Evolutionary conservation across 352 stramenopile species (phyloP).

Genomic region (Globisporangium parvum): DNA sequence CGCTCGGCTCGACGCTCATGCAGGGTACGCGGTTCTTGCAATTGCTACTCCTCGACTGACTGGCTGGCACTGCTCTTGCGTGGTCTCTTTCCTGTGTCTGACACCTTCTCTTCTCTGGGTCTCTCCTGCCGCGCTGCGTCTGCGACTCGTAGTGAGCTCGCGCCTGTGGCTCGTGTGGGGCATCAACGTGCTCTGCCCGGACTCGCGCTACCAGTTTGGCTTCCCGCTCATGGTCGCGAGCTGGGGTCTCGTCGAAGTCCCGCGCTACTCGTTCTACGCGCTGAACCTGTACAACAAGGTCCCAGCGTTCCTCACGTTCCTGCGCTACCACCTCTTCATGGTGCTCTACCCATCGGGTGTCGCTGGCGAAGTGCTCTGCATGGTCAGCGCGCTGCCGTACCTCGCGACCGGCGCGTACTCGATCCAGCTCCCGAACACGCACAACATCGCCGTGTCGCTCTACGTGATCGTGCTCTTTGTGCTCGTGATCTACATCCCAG

Average conservation of each 20-base stretch:
- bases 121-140: not conserved
- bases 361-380: conserved; percentile 78
- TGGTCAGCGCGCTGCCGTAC: conserved; percentile 59
- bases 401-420: conserved; percentile 57
- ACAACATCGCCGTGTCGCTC: conserved; percentile 73
- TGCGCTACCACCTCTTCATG: conserved; percentile 98
- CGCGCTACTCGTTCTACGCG: conserved; percentile 97
- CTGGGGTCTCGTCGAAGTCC: conserved; percentile 89
- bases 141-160: conserved; percentile 59
- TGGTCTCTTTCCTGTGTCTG: not conserved
- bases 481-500: conserved; percentile 69
- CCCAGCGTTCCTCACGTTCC: conserved; percentile 95
- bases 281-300: conserved; percentile 91
- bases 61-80: not conserved
- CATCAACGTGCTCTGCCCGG: conserved; percentile 87
- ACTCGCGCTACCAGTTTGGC: conserved; percentile 73
- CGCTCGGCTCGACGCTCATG: conserved; percentile 90
- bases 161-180: conserved; percentile 92
- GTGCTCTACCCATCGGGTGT: conserved; percentile 98
- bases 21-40: conserved; percentile 39
- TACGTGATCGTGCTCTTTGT: conserved; percentile 66
- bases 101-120: not conserved
- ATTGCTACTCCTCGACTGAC: not conserved
- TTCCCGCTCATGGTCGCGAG: conserved; percentile 86
- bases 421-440: conserved; percentile 67